These are phyloP conservation scores for Trichocomaceae sp. DNA, from an alignment of 2,329 filamentous ascomycete genomes.

Conservation along the genomic window DNA sequence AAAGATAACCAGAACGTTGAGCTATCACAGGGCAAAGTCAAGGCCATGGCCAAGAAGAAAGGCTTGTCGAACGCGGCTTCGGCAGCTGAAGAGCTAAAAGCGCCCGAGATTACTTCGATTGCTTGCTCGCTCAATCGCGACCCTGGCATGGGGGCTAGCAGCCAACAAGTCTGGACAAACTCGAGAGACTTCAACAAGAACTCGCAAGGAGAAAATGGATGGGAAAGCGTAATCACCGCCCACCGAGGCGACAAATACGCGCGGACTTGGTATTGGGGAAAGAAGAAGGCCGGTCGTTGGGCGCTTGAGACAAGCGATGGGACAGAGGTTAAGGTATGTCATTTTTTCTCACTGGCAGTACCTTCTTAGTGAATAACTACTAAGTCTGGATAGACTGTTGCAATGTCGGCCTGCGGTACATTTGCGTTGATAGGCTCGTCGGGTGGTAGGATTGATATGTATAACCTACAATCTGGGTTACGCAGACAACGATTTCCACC, in stretches of 20 bases:
- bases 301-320: conserved; percentile 80
- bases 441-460: conserved; percentile 82
- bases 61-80: conserved; percentile 14
- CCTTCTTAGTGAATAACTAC: background rate
- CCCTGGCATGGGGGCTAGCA: conserved; percentile 81
- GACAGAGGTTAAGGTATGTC: conserved; percentile 58
- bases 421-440: conserved; percentile 87
- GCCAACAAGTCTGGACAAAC: conserved; percentile 78
- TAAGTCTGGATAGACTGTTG: conserved; percentile 57
- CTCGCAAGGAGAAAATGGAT: conserved; percentile 74
- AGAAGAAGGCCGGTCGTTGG: conserved; percentile 89
- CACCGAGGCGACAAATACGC: conserved; percentile 79
- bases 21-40: conserved; percentile 81
- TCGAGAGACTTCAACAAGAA: conserved; percentile 60
- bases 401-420: conserved; percentile 85
- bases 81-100: conserved; percentile 57
- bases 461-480: conserved; percentile 87
- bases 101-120: conserved; percentile 84
- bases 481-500: conserved; percentile 85
- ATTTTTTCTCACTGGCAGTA: background rate
- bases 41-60: conserved; percentile 78
- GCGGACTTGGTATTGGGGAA: conserved; percentile 96
- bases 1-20: conserved; percentile 91
- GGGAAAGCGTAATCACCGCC: conserved; percentile 94
- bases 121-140: conserved; percentile 90